These are phyloP conservation scores for Spathaspora boniae DNA, from an alignment of 805 yeast genomes.

Conservation along the genomic window DNA sequence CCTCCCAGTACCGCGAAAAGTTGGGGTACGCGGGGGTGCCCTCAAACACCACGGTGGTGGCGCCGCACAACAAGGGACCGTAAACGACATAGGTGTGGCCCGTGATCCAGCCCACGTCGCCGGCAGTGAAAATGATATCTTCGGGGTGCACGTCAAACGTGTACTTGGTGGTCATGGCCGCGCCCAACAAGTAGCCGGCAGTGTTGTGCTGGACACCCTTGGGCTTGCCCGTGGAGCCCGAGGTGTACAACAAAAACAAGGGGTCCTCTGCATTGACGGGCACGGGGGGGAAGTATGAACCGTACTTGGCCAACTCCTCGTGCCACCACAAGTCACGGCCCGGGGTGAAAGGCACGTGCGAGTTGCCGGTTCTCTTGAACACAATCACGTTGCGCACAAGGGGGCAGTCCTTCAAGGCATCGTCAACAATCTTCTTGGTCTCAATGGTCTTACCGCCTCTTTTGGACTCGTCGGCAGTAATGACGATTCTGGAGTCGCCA, in stretches of 20 bases:
- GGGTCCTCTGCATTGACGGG: constrained; percentile 94
- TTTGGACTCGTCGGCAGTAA: constrained; percentile 92
- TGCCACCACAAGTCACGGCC: constrained; percentile 97
- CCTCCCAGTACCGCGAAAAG: constrained; percentile 95
- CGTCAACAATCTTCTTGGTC: constrained; percentile 93
- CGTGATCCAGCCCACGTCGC: constrained; percentile 99
- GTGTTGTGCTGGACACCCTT: constrained; percentile 96
- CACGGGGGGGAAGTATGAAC: constrained; percentile 82
- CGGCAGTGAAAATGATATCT: constrained; percentile 92
- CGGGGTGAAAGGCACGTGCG: constrained; percentile 63
- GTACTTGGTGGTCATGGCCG: constrained; percentile 85
- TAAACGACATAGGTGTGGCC: constrained; percentile 96
- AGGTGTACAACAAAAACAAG: constrained; percentile 88
- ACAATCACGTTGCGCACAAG: constrained; percentile 81
- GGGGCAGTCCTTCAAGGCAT: constrained; percentile 76
- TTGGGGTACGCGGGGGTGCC: constrained; percentile 97
- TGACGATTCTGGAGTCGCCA: constrained; percentile 80
- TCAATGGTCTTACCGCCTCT: constrained; percentile 94
- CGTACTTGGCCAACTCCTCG: constrained; percentile 76
- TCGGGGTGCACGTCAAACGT: constrained; percentile 89
- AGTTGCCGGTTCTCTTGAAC: constrained; percentile 80
- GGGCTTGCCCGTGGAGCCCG: constrained; percentile 98
- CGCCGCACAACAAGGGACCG: constrained; percentile 86
- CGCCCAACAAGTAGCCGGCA: constrained; percentile 92
- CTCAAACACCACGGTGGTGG: constrained; percentile 90